Evolutionary conservation across 345 rosid species (phyloP), one percentile per base, ranked within the genome.

Genomic region (Eucalyptus regnans): DNA sequence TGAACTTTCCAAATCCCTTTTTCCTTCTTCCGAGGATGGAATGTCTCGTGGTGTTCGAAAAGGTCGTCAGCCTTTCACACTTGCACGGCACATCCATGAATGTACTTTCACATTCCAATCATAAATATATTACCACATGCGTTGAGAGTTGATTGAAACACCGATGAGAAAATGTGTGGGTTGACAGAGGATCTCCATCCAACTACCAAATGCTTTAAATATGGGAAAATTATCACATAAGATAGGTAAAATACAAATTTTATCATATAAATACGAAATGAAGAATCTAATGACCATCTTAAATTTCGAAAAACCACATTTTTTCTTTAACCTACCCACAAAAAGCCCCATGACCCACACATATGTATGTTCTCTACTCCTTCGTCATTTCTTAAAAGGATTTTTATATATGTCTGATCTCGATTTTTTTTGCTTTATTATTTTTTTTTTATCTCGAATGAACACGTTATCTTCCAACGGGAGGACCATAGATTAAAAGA

Each of bases 1-100:
- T 33, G 43, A 68, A 68, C 43, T 31, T 68, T 68, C 43, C 80
- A 31, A 4, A 37, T 15, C 80, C 23, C 11, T 68, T 68, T 64
- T 31, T 16, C 23, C 12, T 68, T 31, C 43, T 7, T 16, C 23
- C 3, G 2, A 31, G 0, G 12, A 5, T 31, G 43, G 23, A 68
- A 16, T 68, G 43, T 5, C 31, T 0, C 23, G 0, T 12, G 17
- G 9, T 64, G 9, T 7, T 64, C 3, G 16, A 66, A 66, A 64
- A 64, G 9, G 6, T n/a, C 1, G 22, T n/a, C 41, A 16, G 1
- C 4, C 76, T 31, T 64, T 66, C 20, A 31, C 10, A 0, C 79
- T 0, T 0, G 3, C 79, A 31, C 2, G 9, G 1, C n/a, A 4
- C 41, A 7, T 66, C 11, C 22, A 15, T n/a, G 22, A 66, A 15